Percentiles rank a stretch among this genome's conserved stretches.
Conservation (phyloP, 1,284 basidiomycete genomes). For the Xerocomus amazonicus region DNA sequence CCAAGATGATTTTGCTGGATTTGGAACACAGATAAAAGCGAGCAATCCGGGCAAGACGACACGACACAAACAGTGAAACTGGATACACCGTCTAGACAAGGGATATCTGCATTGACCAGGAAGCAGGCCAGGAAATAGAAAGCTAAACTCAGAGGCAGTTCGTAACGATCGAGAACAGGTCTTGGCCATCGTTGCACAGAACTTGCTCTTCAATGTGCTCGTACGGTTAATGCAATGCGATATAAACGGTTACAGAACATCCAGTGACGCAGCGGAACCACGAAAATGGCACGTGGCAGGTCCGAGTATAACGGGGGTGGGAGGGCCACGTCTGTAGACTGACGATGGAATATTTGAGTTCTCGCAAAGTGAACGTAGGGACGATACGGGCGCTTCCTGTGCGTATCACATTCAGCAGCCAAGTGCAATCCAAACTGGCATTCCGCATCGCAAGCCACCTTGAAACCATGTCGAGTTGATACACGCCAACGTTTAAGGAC, state of each 20-base stretch:
- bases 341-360: constrained; percentile 9
- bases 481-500: constrained; percentile 26
- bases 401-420: constrained; percentile 29
- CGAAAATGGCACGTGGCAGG: constrained; percentile 18
- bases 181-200: constrained; percentile 22
- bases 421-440: constrained; percentile 15
- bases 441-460: constrained; percentile 29
- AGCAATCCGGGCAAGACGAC: constrained; percentile 9
- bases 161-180: constrained; percentile 19
- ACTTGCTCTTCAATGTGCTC: constrained; percentile 2
- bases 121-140: constrained; percentile 21
- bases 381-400: constrained; percentile 26
- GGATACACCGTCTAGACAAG: constrained; percentile 6
- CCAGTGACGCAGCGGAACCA: constrained; percentile 16
- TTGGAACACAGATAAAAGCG: constrained; percentile 10
- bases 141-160: constrained; percentile 11
- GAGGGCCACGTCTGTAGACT: constrained; percentile 18
- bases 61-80: constrained; percentile 4
- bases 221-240: constrained; percentile 1
- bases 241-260: constrained; percentile 17
- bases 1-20: constrained; percentile 2
- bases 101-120: constrained; percentile 6
- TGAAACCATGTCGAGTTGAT: constrained; percentile 34
- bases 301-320: constrained; percentile 24
- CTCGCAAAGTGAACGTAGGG: constrained; percentile 11